These are phyloP conservation scores for Bruguiera parviflora DNA, from an alignment of 345 rosid species.

Conservation along the genomic window DNA sequence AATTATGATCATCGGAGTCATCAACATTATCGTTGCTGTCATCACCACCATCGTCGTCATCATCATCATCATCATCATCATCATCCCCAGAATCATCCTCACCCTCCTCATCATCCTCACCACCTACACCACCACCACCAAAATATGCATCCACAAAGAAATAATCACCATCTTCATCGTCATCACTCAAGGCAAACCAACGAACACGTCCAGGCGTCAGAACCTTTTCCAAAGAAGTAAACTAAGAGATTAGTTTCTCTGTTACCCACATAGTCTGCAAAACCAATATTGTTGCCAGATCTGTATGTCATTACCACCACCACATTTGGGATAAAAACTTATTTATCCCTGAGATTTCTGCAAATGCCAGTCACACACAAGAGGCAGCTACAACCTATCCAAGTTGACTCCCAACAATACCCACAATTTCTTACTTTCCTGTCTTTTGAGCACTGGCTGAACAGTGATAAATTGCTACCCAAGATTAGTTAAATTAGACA, in stretches of 20 bases:
- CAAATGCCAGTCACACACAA: background rate
- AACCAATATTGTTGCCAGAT: conserved; percentile 13
- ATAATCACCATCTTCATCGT: conserved; percentile 11
- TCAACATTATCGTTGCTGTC: background rate
- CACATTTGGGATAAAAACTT: background rate
- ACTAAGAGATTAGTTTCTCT: conserved; percentile 44
- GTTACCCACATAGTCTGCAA: conserved; percentile 21
- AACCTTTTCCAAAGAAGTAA: conserved; percentile 52
- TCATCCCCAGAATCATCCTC: conserved; percentile 7
- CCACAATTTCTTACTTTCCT: background rate
- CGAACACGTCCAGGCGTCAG: conserved; percentile 20
- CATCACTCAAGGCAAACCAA: conserved; percentile 28
- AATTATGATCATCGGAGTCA: conserved; percentile 8
- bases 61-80: conserved; percentile 20
- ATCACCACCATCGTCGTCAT: background rate
- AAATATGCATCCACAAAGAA: conserved; percentile 20
- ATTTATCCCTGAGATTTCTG: background rate
- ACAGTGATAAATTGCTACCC: no score
- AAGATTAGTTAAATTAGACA: no score
- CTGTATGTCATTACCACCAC: background rate
- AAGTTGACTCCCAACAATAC: background rate
- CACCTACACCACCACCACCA: conserved; percentile 18
- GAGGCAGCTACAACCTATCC: background rate
- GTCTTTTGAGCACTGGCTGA: no score
- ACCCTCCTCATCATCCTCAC: conserved; percentile 20